phyloP scores from a whole-genome alignment of 139 green algal genomes.

The Chlorella vulgaris region DNA sequence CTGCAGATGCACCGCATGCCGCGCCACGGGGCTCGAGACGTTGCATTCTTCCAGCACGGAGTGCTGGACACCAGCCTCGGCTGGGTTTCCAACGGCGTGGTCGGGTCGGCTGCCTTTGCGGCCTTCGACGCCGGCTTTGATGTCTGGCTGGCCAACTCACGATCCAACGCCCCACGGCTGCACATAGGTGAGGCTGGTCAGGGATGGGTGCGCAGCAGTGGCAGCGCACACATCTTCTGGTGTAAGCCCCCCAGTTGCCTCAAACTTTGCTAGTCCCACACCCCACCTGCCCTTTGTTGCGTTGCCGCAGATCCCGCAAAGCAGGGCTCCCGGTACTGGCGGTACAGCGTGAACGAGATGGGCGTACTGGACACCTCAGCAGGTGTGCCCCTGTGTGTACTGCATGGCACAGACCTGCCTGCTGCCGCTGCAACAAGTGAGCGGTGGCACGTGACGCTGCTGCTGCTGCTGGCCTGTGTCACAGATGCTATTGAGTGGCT shows the following conservation, averaged over 20 bases:
- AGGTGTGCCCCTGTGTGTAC: constrained; percentile 55
- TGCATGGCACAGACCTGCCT: too few relatives aligned
- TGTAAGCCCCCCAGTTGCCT: too few relatives aligned
- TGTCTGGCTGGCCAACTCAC: constrained; percentile 92
- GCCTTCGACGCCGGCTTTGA: constrained; percentile 92
- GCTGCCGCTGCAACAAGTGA: too few relatives aligned
- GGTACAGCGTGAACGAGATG: constrained; percentile 89
- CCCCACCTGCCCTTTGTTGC: too few relatives aligned
- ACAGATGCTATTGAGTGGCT: too few relatives aligned
- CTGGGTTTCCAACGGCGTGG: constrained; percentile 83
- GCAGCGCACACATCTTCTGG: too few relatives aligned
- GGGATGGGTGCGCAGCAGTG: neutral
- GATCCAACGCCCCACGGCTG: constrained; percentile 78
- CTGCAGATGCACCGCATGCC: constrained; percentile 88
- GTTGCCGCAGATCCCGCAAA: neutral
- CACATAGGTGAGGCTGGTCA: constrained; percentile 49
- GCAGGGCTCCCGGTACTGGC: constrained; percentile 77
- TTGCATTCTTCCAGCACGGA: constrained; percentile 91
- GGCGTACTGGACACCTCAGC: constrained; percentile 70
- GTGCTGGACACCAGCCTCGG: constrained; percentile 92
- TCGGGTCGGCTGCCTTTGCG: constrained; percentile 86
- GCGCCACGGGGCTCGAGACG: constrained; percentile 51
- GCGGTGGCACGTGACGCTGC: too few relatives aligned
- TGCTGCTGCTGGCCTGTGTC: neutral
- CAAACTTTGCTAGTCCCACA: neutral